These are phyloP conservation scores for Botrytis porri DNA, from an alignment of 2,329 filamentous ascomycete genomes.

Conservation along the genomic window DNA sequence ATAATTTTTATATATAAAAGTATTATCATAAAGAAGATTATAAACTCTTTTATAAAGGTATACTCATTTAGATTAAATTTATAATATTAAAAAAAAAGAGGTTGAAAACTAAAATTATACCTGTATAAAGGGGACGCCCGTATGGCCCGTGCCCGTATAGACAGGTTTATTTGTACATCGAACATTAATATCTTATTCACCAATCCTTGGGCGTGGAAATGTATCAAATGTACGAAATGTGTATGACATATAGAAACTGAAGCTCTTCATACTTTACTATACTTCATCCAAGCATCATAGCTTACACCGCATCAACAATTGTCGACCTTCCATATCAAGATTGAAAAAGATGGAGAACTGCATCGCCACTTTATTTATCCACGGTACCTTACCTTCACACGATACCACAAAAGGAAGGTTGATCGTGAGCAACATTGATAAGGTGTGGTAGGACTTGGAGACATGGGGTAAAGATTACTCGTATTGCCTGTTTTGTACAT, in stretches of 20 bases:
- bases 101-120: too few species aligned
- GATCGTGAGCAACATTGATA: constrained; percentile 1
- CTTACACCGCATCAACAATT: background rate
- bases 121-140: too few species aligned
- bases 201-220: background rate
- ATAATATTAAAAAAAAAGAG: too few species aligned
- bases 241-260: background rate
- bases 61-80: too few species aligned
- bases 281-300: too few species aligned
- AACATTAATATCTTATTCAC: background rate
- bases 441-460: constrained; percentile 7
- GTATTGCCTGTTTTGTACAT: background rate
- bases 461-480: background rate
- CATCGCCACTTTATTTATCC: constrained; percentile 1
- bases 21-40: too few species aligned
- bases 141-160: too few species aligned
- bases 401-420: constrained; percentile 15
- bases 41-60: too few species aligned
- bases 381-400: constrained; percentile 7
- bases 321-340: constrained; percentile 12
- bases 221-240: background rate
- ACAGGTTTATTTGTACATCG: too few species aligned
- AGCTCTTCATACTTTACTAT: too few species aligned
- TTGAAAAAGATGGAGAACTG: background rate
- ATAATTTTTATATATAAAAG: too few species aligned